phyloP scores from a whole-genome alignment of 139 green algal species.

The Monoraphidium neglectum region DNA sequence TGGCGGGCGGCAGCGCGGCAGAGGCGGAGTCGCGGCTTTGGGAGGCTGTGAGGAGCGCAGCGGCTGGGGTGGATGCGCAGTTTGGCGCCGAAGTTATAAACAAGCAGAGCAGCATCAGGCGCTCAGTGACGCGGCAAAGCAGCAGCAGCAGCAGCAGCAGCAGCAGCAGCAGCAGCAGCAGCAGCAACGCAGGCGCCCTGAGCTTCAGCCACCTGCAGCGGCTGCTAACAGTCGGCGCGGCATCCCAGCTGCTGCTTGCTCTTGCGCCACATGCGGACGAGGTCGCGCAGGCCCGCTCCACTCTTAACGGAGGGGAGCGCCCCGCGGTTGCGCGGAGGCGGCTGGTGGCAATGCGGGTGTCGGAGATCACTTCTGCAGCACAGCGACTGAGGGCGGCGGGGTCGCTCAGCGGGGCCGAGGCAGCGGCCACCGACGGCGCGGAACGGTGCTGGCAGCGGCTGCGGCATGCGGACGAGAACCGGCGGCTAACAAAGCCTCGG shows the following conservation, averaged over 20 bases:
- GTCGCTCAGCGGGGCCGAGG: not conserved
- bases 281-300: not conserved
- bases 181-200: too few species aligned
- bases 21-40: too few species aligned
- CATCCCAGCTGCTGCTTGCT: not conserved
- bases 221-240: not conserved
- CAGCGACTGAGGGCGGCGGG: not conserved
- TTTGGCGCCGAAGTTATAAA: too few species aligned
- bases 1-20: too few species aligned
- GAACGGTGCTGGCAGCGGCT: not conserved
- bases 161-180: too few species aligned
- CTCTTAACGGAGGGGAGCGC: too few species aligned
- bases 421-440: not conserved
- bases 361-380: not conserved
- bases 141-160: too few species aligned
- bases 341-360: not conserved
- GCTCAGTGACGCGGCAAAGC: too few species aligned
- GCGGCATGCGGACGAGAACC: constrained; percentile 2
- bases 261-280: not conserved
- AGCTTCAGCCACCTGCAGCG: not conserved
- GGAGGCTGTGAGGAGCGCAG: too few species aligned
- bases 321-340: not conserved
- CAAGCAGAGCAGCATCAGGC: too few species aligned
- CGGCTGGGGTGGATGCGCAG: too few species aligned
- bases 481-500: constrained; percentile 18